These are phyloP conservation scores for Elongisporangium senticosum DNA, from an alignment of 352 stramenopile genomes.

Conservation along the genomic window DNA sequence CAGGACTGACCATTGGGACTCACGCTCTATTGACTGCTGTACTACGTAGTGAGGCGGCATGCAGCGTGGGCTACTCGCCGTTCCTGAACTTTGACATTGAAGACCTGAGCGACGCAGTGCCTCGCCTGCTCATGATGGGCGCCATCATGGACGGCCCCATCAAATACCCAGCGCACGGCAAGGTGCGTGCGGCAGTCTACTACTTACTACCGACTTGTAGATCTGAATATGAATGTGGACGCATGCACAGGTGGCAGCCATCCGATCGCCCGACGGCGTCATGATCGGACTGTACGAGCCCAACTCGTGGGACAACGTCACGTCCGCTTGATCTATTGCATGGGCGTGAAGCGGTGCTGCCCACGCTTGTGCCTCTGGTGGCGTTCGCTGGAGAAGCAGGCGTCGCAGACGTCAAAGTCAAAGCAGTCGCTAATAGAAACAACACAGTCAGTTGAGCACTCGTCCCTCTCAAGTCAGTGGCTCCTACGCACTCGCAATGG, in stretches of 20 bases:
- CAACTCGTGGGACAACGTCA: slow-evolving; percentile 84
- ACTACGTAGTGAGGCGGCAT: slow-evolving; percentile 54
- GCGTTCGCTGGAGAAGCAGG: slow-evolving; percentile 9
- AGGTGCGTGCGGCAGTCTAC: slow-evolving; percentile 24
- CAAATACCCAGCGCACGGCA: slow-evolving; percentile 90
- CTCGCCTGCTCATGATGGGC: slow-evolving; percentile 79
- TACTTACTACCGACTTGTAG: background rate
- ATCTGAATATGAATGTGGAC: slow-evolving; percentile 1
- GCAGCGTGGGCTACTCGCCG: slow-evolving; percentile 83
- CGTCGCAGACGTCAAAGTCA: slow-evolving; percentile 25
- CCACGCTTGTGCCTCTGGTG: slow-evolving; percentile 5
- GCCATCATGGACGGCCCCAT: slow-evolving; percentile 89
- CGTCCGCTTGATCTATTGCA: slow-evolving; percentile 39
- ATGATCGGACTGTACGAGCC: slow-evolving; percentile 92
- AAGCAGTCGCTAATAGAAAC: slow-evolving; percentile 23
- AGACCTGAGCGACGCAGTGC: slow-evolving; percentile 84
- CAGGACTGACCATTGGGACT: background rate
- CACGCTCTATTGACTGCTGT: slow-evolving; percentile 7
- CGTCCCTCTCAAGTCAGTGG: background rate
- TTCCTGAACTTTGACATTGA: slow-evolving; percentile 91
- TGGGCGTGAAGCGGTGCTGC: slow-evolving; percentile 6
- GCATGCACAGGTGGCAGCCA: slow-evolving; percentile 57
- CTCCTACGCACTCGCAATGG: slow-evolving; percentile 12
- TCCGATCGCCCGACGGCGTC: slow-evolving; percentile 86
- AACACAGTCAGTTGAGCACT: background rate